Evolutionary conservation across 129 eudicot species (phyloP).

Genomic region (Flaveria robusta): DNA sequence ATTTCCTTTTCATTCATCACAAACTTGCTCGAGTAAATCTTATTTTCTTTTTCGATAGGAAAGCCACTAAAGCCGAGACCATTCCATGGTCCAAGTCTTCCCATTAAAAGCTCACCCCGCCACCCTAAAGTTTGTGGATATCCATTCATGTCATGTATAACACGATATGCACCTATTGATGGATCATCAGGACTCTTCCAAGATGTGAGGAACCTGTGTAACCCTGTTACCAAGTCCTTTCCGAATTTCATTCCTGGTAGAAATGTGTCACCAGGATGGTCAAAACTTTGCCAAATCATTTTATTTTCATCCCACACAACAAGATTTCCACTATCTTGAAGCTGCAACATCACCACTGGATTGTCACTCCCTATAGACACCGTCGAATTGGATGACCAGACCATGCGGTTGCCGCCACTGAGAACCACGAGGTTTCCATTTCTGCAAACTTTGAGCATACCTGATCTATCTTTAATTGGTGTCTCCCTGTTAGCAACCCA

Average conservation of each 20-base stretch:
- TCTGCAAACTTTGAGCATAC: slow-evolving; percentile 8
- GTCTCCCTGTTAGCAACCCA: slow-evolving; percentile 31
- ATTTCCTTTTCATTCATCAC: slow-evolving; percentile 33
- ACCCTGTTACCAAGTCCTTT: slow-evolving; percentile 32
- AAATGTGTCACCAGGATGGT: slow-evolving; percentile 43
- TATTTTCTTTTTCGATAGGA: neutral
- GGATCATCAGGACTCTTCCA: slow-evolving; percentile 70
- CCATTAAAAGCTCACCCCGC: neutral
- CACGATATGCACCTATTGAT: slow-evolving; percentile 33
- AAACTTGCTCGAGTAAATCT: neutral
- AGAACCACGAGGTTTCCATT: slow-evolving; percentile 4
- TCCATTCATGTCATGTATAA: slow-evolving; percentile 32
- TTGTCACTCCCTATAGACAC: neutral
- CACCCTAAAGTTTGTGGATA: slow-evolving; percentile 41
- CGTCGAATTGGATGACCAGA: slow-evolving; percentile 30
- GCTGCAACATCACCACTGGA: slow-evolving; percentile 32
- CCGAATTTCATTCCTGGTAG: slow-evolving; percentile 47
- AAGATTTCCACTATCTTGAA: slow-evolving; percentile 44
- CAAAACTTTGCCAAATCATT: slow-evolving; percentile 52
- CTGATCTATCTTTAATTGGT: slow-evolving; percentile 21
- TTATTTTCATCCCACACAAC: slow-evolving; percentile 23
- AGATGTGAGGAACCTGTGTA: slow-evolving; percentile 33
- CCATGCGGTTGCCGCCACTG: neutral
- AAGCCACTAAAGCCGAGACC: slow-evolving; percentile 42
- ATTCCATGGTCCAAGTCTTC: slow-evolving; percentile 53